phyloP scores from a whole-genome alignment of 345 rosid genomes.

The Aquilaria yunnanensis region DNA sequence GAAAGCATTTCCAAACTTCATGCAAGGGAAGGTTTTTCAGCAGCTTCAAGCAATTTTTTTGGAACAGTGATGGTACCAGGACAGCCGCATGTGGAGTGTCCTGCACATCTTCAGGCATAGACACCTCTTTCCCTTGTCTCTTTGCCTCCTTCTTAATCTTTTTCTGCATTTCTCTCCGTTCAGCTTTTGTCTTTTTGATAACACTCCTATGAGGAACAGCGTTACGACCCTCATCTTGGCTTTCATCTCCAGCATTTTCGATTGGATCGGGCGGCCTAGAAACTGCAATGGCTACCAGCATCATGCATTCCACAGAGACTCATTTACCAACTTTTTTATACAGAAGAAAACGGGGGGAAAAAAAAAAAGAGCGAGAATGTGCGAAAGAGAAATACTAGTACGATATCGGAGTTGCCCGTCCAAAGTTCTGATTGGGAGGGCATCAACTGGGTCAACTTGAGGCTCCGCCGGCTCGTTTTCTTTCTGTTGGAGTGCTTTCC shows the following conservation, averaged over 20 bases:
- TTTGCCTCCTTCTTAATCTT: slow-evolving; percentile 72
- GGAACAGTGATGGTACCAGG: slow-evolving; percentile 36
- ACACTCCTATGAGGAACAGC: slow-evolving; percentile 20
- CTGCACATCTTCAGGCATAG: slow-evolving; percentile 32
- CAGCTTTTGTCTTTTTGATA: slow-evolving; percentile 55
- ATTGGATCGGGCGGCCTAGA: slow-evolving; percentile 17
- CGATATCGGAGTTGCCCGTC: slow-evolving; percentile 72
- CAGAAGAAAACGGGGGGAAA: neutral
- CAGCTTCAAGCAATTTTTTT: no score
- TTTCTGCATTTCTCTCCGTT: slow-evolving; percentile 77
- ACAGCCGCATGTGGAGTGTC: slow-evolving; percentile 65
- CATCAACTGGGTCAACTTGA: slow-evolving; percentile 63
- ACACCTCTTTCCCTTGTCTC: slow-evolving; percentile 47
- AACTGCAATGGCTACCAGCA: slow-evolving; percentile 28
- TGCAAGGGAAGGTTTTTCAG: no score
- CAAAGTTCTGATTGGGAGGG: slow-evolving; percentile 77
- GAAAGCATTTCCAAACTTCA: no score
- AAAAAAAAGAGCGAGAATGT: neutral
- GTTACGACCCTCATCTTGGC: slow-evolving; percentile 20
- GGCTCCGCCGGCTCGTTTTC: slow-evolving; percentile 31
- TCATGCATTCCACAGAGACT: slow-evolving; percentile 7
- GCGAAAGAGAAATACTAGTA: slow-evolving; percentile 26
- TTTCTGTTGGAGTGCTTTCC: slow-evolving; percentile 29
- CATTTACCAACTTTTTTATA: neutral
- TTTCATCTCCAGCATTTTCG: slow-evolving; percentile 16